Evolutionary conservation across 2,329 filamentous ascomycete genomes (phyloP).

Genomic region (Xylariaceae sp.): DNA sequence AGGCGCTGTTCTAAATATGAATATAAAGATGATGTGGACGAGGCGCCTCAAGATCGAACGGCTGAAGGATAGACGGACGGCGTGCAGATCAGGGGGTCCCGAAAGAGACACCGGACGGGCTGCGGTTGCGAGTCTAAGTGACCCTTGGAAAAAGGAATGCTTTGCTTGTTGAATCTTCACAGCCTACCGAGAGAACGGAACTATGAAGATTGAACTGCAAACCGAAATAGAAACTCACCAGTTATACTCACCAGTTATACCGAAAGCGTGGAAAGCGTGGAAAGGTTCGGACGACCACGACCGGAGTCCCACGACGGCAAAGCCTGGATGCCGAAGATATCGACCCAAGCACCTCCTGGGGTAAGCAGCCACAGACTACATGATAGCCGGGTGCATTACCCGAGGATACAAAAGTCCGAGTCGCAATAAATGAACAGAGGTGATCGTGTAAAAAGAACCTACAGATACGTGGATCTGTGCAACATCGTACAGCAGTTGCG

Average conservation of each 20-base stretch:
- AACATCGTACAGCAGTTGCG: slow-evolving; percentile 16
- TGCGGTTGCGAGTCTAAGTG: background rate
- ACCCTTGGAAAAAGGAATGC: background rate
- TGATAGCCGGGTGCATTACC: slow-evolving; percentile 21
- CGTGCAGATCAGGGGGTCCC: background rate
- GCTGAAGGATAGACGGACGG: background rate
- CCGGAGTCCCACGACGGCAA: background rate
- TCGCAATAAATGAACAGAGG: background rate
- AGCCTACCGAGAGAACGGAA: slow-evolving; percentile 2
- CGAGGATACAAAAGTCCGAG: slow-evolving; percentile 5
- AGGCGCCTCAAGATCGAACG: background rate
- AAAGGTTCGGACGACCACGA: background rate
- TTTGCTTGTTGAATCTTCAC: background rate
- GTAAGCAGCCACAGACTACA: background rate
- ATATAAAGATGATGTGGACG: slow-evolving; percentile 1
- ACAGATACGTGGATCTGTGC: slow-evolving; percentile 11
- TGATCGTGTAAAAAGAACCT: slow-evolving; percentile 2
- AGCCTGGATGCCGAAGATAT: background rate
- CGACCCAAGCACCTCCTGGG: background rate
- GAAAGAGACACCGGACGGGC: background rate
- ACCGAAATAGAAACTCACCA: background rate
- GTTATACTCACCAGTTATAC: background rate
- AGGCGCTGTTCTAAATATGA: background rate
- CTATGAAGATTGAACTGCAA: background rate
- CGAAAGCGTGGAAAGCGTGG: background rate